Evolutionary conservation across 2,329 filamentous ascomycete species (phyloP), one percentile per base, ranked within the genome.

Genomic region (Penicillium digitatum): DNA sequence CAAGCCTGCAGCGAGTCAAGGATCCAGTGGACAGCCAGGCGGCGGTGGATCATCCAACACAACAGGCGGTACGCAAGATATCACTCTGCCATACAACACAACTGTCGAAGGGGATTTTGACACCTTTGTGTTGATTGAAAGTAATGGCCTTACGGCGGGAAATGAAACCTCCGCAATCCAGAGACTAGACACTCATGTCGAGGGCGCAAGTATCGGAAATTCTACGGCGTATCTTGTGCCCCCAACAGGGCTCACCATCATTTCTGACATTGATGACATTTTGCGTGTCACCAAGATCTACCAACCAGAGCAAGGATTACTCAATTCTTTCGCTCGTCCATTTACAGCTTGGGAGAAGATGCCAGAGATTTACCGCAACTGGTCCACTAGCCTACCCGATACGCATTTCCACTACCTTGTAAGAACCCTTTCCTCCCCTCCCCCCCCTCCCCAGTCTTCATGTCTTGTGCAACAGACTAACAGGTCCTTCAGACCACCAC

Each of bases 281-380:
- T 80, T 91, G 0, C 84, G 88, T n/a, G 76, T 91, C 1, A 92
- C 88, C 53, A 89, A 90, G 72, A 92, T 92, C 68, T 92, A 89
- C 69, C 72, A 88, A 45, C 88, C 88, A 0, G 83, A 85, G 60
- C 81, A 91, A 67, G 89, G 88, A 5, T 76, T 92, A 0, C 76
- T 91, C 11, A 92, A 92, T 74, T 86, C 87, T 0, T 91, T 92
- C 65, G 88, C 88, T 0, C 81, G 83, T 4, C 78, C 86, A 0
- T 92, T 89, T 68, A 81, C 78, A 0, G 79, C 82, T 0, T 92
- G 88, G 88, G 78, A 87, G 78, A 87, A 91, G 72, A 92, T 92
- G 89, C 88, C 88, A 0, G 79, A 85, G 2, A 86, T 91, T 61
- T 92, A 90, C 69, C 82, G 85, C 61, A 89, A 90, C 66, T 91